These are phyloP conservation scores for Nicotiana sylvestris DNA, from an alignment of 257 asterid genomes.

Conservation along the genomic window DNA sequence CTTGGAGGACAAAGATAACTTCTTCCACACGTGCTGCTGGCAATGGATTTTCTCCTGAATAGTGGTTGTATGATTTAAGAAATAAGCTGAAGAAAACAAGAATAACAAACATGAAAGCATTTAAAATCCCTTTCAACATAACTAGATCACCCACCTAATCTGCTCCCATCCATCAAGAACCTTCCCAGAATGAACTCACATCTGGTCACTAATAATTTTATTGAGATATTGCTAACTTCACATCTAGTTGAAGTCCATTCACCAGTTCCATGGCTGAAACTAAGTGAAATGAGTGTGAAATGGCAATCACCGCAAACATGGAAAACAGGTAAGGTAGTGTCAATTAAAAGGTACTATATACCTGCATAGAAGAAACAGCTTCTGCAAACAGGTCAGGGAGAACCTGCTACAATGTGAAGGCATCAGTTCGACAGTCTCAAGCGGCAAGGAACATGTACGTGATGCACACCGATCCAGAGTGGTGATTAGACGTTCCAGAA, in stretches of 20 bases:
- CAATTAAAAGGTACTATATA: conserved; percentile 17
- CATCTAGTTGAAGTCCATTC: conserved; percentile 59
- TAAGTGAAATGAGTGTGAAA: conserved; percentile 28
- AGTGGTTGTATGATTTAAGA: conserved; percentile 12
- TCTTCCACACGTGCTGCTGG: conserved; percentile 88
- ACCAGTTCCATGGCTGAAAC: conserved; percentile 50
- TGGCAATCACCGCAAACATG: conserved; percentile 13
- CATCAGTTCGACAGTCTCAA: conserved; percentile 92
- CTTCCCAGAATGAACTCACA: conserved; percentile 80
- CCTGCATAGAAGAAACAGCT: conserved; percentile 88
- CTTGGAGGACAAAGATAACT: conserved; percentile 76
- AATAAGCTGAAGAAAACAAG: conserved; percentile 8
- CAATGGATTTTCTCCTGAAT: conserved; percentile 67
- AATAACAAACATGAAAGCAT: background rate
- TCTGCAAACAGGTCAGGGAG: conserved; percentile 92
- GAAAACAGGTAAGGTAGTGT: background rate
- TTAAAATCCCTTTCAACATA: conserved; percentile 1
- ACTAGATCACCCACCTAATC: conserved; percentile 47
- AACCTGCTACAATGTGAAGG: conserved; percentile 97
- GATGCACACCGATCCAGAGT: conserved; percentile 98
- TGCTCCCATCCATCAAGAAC: conserved; percentile 75
- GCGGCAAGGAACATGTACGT: conserved; percentile 85
- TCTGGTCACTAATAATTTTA: conserved; percentile 57
- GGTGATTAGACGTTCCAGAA: conserved; percentile 62
- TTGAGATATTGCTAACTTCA: conserved; percentile 72